phyloP scores from a whole-genome alignment of 176 grass and related monocot species.

The Oryza glaberrima region DNA sequence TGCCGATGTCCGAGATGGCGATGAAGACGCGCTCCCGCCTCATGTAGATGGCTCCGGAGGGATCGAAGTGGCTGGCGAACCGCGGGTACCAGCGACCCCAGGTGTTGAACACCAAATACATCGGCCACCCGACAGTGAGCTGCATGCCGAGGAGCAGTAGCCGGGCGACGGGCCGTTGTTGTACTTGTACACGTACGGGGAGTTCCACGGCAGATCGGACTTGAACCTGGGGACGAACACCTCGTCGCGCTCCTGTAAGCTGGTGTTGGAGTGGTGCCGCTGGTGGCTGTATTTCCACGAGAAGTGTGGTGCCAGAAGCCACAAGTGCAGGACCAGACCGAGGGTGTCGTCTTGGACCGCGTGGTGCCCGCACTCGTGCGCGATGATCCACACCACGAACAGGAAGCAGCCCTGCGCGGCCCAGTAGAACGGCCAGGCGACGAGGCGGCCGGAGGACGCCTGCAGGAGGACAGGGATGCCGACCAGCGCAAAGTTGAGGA shows the following conservation, averaged over 20 bases:
- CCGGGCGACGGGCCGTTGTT: slow-evolving; percentile 67
- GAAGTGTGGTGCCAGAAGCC: slow-evolving; percentile 82
- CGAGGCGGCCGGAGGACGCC: too few species aligned
- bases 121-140: slow-evolving; percentile 84
- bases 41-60: slow-evolving; percentile 76
- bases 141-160: slow-evolving; percentile 51
- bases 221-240: slow-evolving; percentile 87
- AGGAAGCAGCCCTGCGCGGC: too few species aligned
- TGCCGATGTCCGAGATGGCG: slow-evolving; percentile 66
- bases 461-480: too few species aligned
- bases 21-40: slow-evolving; percentile 66
- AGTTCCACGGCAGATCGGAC: slow-evolving; percentile 53
- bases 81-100: slow-evolving; percentile 79
- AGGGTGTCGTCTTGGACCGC: too few species aligned
- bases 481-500: too few species aligned
- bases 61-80: slow-evolving; percentile 87
- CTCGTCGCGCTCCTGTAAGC: slow-evolving; percentile 80
- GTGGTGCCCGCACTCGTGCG: too few species aligned
- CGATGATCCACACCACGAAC: too few species aligned
- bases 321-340: neutral
- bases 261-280: slow-evolving; percentile 93
- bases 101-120: slow-evolving; percentile 77
- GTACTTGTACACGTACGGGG: slow-evolving; percentile 48
- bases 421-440: too few species aligned
- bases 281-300: slow-evolving; percentile 97